Base-by-base conservation (phyloP, 169 alveolate genomes). In the Fabrea salina region DNA sequence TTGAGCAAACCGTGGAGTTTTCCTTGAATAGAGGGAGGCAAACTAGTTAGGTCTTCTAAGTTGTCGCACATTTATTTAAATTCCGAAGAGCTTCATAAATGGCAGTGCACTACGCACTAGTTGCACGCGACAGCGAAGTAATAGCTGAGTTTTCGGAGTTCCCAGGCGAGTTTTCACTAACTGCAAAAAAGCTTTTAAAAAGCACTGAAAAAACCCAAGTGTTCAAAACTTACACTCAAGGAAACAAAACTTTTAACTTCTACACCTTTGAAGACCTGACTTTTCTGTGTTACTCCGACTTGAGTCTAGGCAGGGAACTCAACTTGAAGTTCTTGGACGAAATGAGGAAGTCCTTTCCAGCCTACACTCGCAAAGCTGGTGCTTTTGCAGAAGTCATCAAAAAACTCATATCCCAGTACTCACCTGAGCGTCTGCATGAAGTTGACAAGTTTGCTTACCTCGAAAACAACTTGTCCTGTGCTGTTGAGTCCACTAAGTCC, bases 61-160 rank as follows among this genome's bases (percentile, higher is more conserved):
- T 47, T 7, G 11, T 61, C 49, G n/a, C 25, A 61, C 74, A 32
- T 61, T 61, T 61, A 8, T 54, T 8, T 11, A 54, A n/a, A n/a
- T n/a, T n/a, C n/a, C n/a, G n/a, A n/a, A n/a, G n/a, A n/a, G n/a
- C n/a, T 47, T 47, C 19, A n/a, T 47, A 47, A 47, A 61, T 61
- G 74, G 74, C 74, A 33, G 74, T 61, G 22, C 32, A 61, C 39
- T 61, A 61, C 39, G 74, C 41, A 27, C 74, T 61, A 8, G 74
- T 61, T 8, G 32, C 50, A 8, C 57, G 74, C 32, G 74, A 37
- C 0, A 27, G 39, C 7, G n/a, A 27, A 13, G 49, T 61, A 11
- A 16, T 61, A 37, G 41, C 74, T 22, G 74, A 61, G 49, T 61
- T 33, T 27, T 33, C 53, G 7, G n/a, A 47, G 11, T 16, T 61